These are phyloP conservation scores for Paratinospora sagittata DNA, from an alignment of 164 flowering plant species.

Conservation along the genomic window DNA sequence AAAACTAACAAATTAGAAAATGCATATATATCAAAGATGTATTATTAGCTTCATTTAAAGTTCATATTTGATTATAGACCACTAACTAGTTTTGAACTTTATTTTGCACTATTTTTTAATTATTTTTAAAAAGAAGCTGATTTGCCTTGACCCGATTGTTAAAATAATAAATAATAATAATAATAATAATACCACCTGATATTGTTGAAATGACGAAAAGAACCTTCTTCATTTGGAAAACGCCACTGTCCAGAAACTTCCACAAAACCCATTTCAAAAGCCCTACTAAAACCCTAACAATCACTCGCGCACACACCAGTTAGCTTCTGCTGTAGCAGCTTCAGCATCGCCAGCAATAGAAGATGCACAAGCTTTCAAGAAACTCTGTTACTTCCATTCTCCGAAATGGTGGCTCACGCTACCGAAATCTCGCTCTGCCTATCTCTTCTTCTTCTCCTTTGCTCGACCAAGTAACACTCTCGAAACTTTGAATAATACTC, in stretches of 20 bases:
- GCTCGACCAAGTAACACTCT: slow-evolving; percentile 26
- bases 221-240: background rate
- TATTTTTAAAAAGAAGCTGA: no score
- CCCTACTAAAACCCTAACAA: slow-evolving; percentile 10
- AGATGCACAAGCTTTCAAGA: slow-evolving; percentile 55
- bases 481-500: background rate
- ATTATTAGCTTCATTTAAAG: no score
- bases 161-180: no score
- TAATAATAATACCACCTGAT: no score
- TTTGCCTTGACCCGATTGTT: no score
- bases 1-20: no score
- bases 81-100: no score
- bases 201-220: background rate
- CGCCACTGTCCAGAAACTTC: background rate
- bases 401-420: slow-evolving; percentile 26
- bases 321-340: background rate
- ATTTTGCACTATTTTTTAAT: no score
- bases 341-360: background rate
- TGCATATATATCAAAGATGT: no score
- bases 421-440: slow-evolving; percentile 29
- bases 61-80: no score
- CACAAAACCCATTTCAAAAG: background rate
- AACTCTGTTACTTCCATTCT: slow-evolving; percentile 45
- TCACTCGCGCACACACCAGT: background rate
- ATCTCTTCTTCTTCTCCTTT: slow-evolving; percentile 21